phyloP scores from a whole-genome alignment of 1,284 basidiomycete genomes.

The Lentinus polychrous region DNA sequence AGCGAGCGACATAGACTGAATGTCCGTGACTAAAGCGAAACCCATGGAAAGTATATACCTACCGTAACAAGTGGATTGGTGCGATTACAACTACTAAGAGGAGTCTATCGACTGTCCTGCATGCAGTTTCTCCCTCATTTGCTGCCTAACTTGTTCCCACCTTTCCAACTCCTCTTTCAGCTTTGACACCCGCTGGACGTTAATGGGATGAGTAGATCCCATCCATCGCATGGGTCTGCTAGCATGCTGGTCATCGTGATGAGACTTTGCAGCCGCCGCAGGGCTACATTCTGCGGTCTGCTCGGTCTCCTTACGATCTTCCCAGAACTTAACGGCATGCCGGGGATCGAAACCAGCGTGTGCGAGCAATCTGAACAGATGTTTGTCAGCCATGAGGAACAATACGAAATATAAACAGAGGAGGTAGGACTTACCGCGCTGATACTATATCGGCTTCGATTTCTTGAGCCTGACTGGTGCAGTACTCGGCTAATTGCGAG shows the following conservation, averaged over 20 bases:
- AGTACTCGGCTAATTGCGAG: slow-evolving; percentile 60
- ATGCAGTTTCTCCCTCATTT: slow-evolving; percentile 14
- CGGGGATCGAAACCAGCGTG: slow-evolving; percentile 83
- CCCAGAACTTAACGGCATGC: slow-evolving; percentile 70
- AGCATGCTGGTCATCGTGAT: slow-evolving; percentile 11
- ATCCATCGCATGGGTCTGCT: slow-evolving; percentile 22
- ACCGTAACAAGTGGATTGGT: not conserved
- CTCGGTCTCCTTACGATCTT: slow-evolving; percentile 34
- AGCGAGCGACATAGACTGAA: not conserved
- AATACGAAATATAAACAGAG: not conserved
- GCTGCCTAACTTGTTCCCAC: slow-evolving; percentile 50
- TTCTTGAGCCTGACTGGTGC: slow-evolving; percentile 72
- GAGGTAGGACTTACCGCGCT: slow-evolving; percentile 43
- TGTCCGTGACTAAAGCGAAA: not conserved
- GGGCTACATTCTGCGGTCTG: slow-evolving; percentile 34
- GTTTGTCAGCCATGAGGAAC: not conserved
- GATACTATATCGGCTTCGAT: slow-evolving; percentile 89
- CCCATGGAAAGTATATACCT: not conserved
- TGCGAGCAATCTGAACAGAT: slow-evolving; percentile 64
- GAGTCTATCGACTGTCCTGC: not conserved
- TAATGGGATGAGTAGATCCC: slow-evolving; percentile 56
- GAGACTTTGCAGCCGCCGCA: slow-evolving; percentile 11
- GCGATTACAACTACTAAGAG: not conserved
- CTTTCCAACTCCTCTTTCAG: slow-evolving; percentile 57
- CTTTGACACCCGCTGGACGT: slow-evolving; percentile 48